phyloP scores from a whole-genome alignment of 192 early-diverging fungal genomes.

The Linnemannia hyalina region DNA sequence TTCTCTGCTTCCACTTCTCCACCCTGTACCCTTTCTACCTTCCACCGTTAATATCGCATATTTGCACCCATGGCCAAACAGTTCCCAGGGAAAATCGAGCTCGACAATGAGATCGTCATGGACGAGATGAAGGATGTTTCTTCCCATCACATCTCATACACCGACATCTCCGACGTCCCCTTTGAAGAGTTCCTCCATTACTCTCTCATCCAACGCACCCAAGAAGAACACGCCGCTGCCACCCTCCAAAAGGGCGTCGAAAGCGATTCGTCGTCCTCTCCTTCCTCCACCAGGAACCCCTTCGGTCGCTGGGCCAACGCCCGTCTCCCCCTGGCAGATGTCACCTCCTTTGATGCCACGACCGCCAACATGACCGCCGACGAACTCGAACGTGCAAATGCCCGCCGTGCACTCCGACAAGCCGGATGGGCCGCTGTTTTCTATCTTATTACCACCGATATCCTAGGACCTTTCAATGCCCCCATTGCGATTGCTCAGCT shows the following conservation, averaged over 20 bases:
- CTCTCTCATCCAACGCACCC: background rate
- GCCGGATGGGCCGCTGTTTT: slow-evolving; percentile 25
- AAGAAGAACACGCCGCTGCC: background rate
- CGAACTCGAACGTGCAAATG: slow-evolving; percentile 12
- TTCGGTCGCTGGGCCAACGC: background rate
- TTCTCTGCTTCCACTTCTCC: background rate
- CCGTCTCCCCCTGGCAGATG: background rate
- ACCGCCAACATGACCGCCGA: slow-evolving; percentile 22
- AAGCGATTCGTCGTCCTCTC: background rate
- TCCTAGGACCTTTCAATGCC: slow-evolving; percentile 27
- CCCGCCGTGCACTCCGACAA: slow-evolving; percentile 22
- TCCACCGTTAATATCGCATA: no score
- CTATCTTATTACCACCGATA: slow-evolving; percentile 46
- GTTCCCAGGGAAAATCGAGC: slow-evolving; percentile 8
- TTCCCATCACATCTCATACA: background rate
- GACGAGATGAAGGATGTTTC: background rate
- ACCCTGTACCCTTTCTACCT: background rate
- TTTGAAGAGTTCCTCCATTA: slow-evolving; percentile 13
- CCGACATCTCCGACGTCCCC: background rate
- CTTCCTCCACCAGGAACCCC: background rate
- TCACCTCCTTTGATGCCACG: background rate
- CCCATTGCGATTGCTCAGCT: slow-evolving; percentile 29
- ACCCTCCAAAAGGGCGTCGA: background rate
- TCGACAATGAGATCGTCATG: background rate
- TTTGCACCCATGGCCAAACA: background rate